These are phyloP conservation scores for Tuber umbilicatum DNA, from an alignment of 495 filamentous ascomycete species.

Conservation along the genomic window DNA sequence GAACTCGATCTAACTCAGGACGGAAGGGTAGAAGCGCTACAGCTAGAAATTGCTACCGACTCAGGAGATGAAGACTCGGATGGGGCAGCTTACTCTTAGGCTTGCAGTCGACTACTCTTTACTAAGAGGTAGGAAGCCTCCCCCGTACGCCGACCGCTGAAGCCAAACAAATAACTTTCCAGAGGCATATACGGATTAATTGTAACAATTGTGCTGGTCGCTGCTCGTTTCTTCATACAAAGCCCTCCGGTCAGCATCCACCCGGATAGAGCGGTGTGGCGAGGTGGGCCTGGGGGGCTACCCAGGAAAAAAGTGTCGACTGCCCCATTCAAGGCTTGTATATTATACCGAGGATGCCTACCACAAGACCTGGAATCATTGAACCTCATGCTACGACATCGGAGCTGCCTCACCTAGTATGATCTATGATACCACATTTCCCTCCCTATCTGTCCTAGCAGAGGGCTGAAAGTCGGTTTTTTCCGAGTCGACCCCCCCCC, in stretches of 20 bases:
- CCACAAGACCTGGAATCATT: background rate
- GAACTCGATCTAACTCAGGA: background rate
- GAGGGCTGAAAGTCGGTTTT: too few relatives aligned
- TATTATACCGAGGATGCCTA: background rate
- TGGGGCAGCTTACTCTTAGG: background rate
- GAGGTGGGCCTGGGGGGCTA: background rate
- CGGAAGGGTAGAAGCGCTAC: background rate
- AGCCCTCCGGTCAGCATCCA: background rate
- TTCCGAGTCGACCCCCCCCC: too few relatives aligned
- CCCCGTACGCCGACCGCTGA: background rate
- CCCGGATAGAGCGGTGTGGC: background rate
- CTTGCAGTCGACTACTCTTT: background rate
- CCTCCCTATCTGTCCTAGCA: too few relatives aligned
- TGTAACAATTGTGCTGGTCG: background rate
- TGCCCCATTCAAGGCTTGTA: background rate
- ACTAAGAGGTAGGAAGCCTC: background rate
- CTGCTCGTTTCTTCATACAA: background rate
- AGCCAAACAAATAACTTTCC: background rate
- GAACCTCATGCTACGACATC: too few relatives aligned
- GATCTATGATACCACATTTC: too few relatives aligned
- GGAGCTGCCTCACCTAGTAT: too few relatives aligned
- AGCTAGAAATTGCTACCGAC: background rate
- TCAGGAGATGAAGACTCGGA: background rate
- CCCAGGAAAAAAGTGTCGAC: background rate
- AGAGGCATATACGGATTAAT: background rate